Percentiles rank a stretch among this genome's conserved stretches.
Evolutionary conservation across 2,329 filamentous ascomycete species (phyloP).

Genomic region (Penicillium sp.): DNA sequence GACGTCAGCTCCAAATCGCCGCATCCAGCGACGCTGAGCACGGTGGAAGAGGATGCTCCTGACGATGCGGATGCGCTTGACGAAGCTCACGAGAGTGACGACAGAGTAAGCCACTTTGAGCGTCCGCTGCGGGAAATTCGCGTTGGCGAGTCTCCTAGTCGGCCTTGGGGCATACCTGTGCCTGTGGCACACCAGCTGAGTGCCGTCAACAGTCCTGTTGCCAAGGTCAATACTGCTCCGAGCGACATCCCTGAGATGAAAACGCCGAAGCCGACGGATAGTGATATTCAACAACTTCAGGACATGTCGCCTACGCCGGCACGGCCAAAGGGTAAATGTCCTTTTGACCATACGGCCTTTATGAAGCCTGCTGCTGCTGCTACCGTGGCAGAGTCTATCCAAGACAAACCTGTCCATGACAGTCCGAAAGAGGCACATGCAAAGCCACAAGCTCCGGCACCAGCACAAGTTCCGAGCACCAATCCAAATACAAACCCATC

Average conservation of each 20-base stretch:
- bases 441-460: slow-evolving; percentile 11
- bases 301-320: slow-evolving; percentile 13
- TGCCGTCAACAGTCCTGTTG: slow-evolving; percentile 23
- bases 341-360: slow-evolving; percentile 25
- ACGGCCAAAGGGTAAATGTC: slow-evolving; percentile 29
- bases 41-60: slow-evolving; percentile 34
- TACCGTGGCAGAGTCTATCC: neutral
- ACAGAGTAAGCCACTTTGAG: slow-evolving; percentile 73
- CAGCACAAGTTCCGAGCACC: neutral
- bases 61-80: slow-evolving; percentile 19
- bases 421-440: neutral
- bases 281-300: slow-evolving; percentile 15
- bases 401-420: neutral
- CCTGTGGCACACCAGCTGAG: slow-evolving; percentile 53
- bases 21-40: slow-evolving; percentile 33
- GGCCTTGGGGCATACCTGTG: slow-evolving; percentile 88
- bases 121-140: slow-evolving; percentile 80
- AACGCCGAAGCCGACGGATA: slow-evolving; percentile 10
- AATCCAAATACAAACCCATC: slow-evolving; percentile 34
- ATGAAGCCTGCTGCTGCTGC: slow-evolving; percentile 1
- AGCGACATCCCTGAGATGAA: slow-evolving; percentile 19
- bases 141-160: slow-evolving; percentile 88
- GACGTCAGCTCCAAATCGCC: slow-evolving; percentile 60
- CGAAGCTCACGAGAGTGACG: slow-evolving; percentile 45
- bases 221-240: slow-evolving; percentile 17